A percentile compares a stretch with the other conserved stretches of the same genome.
Evolutionary conservation across 176 grass and related monocot genomes (phyloP).

Genomic region (Dactylis glomerata): DNA sequence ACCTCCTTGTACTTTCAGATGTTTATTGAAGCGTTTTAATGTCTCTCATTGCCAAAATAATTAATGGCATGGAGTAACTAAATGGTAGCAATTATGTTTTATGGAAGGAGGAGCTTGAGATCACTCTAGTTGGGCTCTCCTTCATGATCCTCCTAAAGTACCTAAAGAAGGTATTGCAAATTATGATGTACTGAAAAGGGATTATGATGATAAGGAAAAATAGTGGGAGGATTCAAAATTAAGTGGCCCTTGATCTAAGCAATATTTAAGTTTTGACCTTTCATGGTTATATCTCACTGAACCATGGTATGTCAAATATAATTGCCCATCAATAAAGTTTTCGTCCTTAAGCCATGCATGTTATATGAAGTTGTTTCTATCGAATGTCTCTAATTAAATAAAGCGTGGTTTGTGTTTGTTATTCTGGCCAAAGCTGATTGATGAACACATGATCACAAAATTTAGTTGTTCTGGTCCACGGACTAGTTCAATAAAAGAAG

Average conservation of each 20-base stretch:
- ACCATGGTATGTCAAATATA: not conserved
- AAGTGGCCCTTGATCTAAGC: not conserved
- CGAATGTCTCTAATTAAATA: not conserved
- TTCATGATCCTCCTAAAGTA: no score
- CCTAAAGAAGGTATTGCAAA: no score
- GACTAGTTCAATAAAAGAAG: not conserved
- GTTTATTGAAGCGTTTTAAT: not conserved
- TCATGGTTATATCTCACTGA: not conserved
- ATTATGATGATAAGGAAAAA: no score
- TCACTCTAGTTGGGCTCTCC: no score
- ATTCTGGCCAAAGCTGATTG: not conserved
- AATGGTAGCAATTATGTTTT: no score
- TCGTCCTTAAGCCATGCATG: not conserved
- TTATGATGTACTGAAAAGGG: no score
- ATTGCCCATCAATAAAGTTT: not conserved
- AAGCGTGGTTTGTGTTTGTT: not conserved
- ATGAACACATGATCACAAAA: not conserved
- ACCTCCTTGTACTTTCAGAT: no score
- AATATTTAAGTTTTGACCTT: not conserved
- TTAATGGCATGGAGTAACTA: no score
- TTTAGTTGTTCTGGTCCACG: not conserved
- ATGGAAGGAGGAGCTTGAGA: no score
- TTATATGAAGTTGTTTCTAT: not conserved
- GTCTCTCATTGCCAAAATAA: not conserved
- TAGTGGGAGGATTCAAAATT: no score